Percentiles rank a stretch among this genome's conserved stretches.
These are phyloP conservation scores for Zizania latifolia DNA, from an alignment of 176 grass and related monocot genomes.

Conservation along the genomic window DNA sequence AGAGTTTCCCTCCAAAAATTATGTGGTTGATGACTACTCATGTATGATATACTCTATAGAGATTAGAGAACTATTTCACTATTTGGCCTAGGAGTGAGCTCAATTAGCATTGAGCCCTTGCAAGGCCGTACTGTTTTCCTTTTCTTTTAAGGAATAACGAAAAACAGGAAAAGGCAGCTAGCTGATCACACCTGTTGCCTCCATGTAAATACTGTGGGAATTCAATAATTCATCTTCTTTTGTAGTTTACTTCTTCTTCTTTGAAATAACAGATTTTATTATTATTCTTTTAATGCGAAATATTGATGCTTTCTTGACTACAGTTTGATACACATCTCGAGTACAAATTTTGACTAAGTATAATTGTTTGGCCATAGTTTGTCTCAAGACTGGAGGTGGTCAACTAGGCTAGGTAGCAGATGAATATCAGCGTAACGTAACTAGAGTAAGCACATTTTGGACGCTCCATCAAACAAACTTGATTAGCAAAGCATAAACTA, in stretches of 20 bases:
- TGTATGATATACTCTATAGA: background rate
- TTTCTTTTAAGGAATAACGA: conserved; percentile 8
- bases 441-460: background rate
- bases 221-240: background rate
- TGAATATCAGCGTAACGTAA: too few relatives aligned
- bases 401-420: too few relatives aligned
- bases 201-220: background rate
- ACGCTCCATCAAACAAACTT: conserved; percentile 12
- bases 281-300: too few relatives aligned
- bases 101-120: conserved; percentile 46
- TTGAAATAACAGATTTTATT: background rate
- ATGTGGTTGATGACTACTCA: background rate
- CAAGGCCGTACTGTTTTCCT: background rate
- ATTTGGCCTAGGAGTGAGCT: conserved; percentile 17
- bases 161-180: too few relatives aligned
- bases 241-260: background rate
- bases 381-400: background rate
- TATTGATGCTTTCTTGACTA: too few relatives aligned
- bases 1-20: conserved; percentile 16
- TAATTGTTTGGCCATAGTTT: background rate
- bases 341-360: background rate
- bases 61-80: background rate
- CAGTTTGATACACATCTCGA: background rate
- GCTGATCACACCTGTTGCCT: background rate
- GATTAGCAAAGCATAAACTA: background rate